phyloP scores from a whole-genome alignment of 805 yeast species.

The Scheffersomyces ergatensis region DNA sequence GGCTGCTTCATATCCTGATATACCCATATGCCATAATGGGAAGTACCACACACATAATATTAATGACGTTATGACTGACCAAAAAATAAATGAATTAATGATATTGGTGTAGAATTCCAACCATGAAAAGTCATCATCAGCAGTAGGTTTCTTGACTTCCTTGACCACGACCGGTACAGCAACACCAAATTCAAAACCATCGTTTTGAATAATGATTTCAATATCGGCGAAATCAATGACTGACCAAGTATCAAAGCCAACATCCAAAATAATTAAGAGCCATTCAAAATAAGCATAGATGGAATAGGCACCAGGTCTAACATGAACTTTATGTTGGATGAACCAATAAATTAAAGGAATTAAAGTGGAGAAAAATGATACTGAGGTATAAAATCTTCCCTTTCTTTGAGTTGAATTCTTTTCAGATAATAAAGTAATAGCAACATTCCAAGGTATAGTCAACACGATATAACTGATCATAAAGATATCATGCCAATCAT shows the following conservation, averaged over 20 bases:
- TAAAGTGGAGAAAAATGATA: constrained; percentile 65
- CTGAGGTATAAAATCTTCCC: constrained; percentile 52
- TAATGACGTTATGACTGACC: constrained; percentile 81
- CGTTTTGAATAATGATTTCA: constrained; percentile 42
- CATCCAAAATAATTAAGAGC: constrained; percentile 79
- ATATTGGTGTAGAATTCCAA: constrained; percentile 43
- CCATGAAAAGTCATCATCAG: constrained; percentile 28
- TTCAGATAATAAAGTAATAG: constrained; percentile 54
- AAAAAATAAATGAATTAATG: constrained; percentile 72
- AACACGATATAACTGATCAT: constrained; percentile 88
- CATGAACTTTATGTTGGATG: constrained; percentile 89
- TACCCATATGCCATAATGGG: constrained; percentile 98
- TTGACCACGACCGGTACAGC: constrained; percentile 8
- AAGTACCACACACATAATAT: constrained; percentile 93
- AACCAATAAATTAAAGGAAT: constrained; percentile 85
- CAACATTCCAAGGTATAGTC: constrained; percentile 87
- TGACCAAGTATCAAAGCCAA: constrained; percentile 82
- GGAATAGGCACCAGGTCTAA: constrained; percentile 91
- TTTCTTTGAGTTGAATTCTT: constrained; percentile 42
- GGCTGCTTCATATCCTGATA: constrained; percentile 87
- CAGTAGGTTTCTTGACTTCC: background rate
- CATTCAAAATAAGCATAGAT: constrained; percentile 94
- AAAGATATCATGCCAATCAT: constrained; percentile 91
- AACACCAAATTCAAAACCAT: constrained; percentile 19
- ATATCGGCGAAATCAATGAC: constrained; percentile 65